Evolutionary conservation across 2,329 filamentous ascomycete species (phyloP), one percentile per base, ranked within the genome.

Genomic region (Fusarium nematophilum): DNA sequence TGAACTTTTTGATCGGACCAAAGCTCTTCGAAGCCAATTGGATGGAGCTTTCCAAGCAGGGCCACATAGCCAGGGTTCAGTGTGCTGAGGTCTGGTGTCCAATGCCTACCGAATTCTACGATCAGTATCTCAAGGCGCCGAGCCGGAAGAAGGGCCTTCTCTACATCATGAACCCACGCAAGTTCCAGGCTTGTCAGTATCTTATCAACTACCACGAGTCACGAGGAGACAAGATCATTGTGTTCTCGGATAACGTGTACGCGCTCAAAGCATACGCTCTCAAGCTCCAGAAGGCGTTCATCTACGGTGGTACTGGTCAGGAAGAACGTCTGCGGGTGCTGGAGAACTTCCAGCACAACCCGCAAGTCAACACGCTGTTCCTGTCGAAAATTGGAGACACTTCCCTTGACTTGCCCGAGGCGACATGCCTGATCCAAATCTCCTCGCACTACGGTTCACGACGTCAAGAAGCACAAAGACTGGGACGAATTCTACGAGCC

Each of bases 31-130:
- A 99, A 76, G 95, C 95, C 23, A 99, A 99, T 74, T 99, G 95
- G 95, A 97, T 98, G 88, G 95, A 99, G 75, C 85, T 99, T 33
- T 95, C 94, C 1, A 92, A 97, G 70, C 93, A 97, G 76, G 95
- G 95, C 1, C 93, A 97, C 72, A 99, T 99, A 73, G 95, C 95
- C 29, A 90, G 92, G 66, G 95, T 99, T 2, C 95, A 99, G 75
- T 99, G 95, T 75, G 95, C 95, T 11, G 95, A 99, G 76, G 95
- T 99, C 6, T 99, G 95, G 95, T 99, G 95, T 72, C 93, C 94
- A 3, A 99, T 99, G 95, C 96, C 95, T 0, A 95, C 93, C 0
- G 95, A 99, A 68, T 99, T 99, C 73, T 98, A 97, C 75, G 90
- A 92, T 14, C 92, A 98, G 73, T 99, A 98, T 76, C 85, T 98